Evolutionary conservation across 768 basidiomycete genomes (phyloP).

Genomic region (Mycena epipterygia): DNA sequence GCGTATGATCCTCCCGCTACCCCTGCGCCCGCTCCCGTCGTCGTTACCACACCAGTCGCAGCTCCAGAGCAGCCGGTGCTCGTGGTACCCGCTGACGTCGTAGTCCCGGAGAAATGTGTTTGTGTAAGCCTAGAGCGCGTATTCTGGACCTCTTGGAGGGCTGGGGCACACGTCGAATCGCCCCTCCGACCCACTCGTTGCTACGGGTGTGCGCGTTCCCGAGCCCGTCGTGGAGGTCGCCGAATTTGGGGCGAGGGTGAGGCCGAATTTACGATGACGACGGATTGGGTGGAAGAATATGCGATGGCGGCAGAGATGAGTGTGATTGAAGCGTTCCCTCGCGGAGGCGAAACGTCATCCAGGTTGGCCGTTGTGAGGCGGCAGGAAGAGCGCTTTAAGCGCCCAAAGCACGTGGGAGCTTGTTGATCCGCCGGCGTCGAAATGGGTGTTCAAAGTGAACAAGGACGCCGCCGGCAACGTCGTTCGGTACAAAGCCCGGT

Average conservation of each 20-base stretch:
- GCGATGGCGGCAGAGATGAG: too few species aligned
- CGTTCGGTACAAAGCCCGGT: too few species aligned
- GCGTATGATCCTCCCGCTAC: not conserved
- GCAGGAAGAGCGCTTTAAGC: too few species aligned
- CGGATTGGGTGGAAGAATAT: too few species aligned
- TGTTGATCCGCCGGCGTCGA: too few species aligned
- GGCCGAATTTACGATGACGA: not conserved
- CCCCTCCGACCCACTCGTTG: conserved; percentile 7
- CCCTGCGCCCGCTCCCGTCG: not conserved
- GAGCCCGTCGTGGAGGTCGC: not conserved
- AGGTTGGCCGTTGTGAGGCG: conserved; percentile 10
- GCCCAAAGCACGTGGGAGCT: too few species aligned
- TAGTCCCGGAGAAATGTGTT: conserved; percentile 21
- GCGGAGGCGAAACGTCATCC: too few species aligned
- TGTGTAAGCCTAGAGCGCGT: conserved; percentile 32
- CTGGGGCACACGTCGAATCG: conserved; percentile 20
- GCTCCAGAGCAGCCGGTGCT: not conserved
- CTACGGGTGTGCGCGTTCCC: conserved; percentile 31
- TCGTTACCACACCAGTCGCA: too few species aligned
- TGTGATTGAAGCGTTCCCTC: too few species aligned
- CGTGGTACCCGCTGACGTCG: not conserved
- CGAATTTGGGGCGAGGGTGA: conserved; percentile 12
- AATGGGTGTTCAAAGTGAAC: too few species aligned
- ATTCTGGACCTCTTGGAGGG: conserved; percentile 35
- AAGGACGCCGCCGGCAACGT: too few species aligned